Percentiles rank a stretch among this genome's conserved stretches.
phyloP scores from a whole-genome alignment of 331 rosid genomes.

The Acacia pycnantha region DNA sequence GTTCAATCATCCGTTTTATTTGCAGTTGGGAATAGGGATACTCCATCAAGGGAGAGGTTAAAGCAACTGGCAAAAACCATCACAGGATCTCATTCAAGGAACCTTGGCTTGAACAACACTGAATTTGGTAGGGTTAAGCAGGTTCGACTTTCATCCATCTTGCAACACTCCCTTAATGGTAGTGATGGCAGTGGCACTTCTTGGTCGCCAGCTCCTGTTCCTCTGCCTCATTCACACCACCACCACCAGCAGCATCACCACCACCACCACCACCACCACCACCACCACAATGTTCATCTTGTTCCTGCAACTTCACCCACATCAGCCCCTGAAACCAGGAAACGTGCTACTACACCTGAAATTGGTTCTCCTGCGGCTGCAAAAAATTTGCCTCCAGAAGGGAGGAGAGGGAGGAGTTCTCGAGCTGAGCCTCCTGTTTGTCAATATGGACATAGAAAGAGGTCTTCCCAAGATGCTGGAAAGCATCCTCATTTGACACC shows the following conservation, averaged over 20 bases:
- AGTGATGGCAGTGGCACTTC: slow-evolving; percentile 44
- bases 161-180: slow-evolving; percentile 73
- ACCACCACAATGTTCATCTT: slow-evolving; percentile 39
- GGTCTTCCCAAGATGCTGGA: slow-evolving; percentile 42
- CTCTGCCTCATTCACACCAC: slow-evolving; percentile 51
- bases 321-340: slow-evolving; percentile 35
- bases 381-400: slow-evolving; percentile 52
- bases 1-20: slow-evolving; percentile 70
- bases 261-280: slow-evolving; percentile 37
- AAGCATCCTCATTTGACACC: slow-evolving; percentile 51
- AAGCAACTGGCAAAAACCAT: slow-evolving; percentile 89
- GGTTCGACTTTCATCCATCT: slow-evolving; percentile 76
- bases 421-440: slow-evolving; percentile 67
- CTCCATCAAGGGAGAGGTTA: slow-evolving; percentile 58
- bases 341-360: slow-evolving; percentile 42
- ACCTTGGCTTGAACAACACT: slow-evolving; percentile 87
- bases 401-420: slow-evolving; percentile 37
- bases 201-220: slow-evolving; percentile 70
- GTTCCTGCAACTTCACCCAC: slow-evolving; percentile 32
- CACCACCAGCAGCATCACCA: slow-evolving; percentile 62
- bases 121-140: slow-evolving; percentile 91
- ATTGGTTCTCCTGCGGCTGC: slow-evolving; percentile 47
- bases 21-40: slow-evolving; percentile 72
- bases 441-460: slow-evolving; percentile 40
- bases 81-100: slow-evolving; percentile 66